Evolutionary conservation across 352 stramenopile species (phyloP).

Genomic region (Pythium dissimile): DNA sequence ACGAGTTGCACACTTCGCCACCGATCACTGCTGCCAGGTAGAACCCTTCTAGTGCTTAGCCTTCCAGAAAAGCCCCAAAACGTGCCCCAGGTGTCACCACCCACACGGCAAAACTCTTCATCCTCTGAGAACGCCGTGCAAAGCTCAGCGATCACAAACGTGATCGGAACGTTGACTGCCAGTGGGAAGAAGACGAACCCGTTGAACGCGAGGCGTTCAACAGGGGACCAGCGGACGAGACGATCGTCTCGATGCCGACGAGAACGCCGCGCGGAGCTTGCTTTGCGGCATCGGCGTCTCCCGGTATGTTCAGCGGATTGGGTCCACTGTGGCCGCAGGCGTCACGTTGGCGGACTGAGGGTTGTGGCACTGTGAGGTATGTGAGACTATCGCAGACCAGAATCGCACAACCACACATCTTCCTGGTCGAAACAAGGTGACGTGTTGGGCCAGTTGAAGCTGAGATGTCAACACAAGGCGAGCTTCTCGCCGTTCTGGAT

Average conservation of each 20-base stretch:
- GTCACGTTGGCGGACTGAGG: too few species aligned
- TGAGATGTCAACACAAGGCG: too few species aligned
- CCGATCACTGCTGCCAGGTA: conserved; percentile 83
- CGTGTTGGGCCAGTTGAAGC: too few species aligned
- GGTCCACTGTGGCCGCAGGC: too few species aligned
- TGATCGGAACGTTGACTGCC: conserved; percentile 79
- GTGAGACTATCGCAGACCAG: too few species aligned
- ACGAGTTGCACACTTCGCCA: conserved; percentile 78
- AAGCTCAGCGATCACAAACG: conserved; percentile 85
- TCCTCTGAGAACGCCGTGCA: conserved; percentile 78
- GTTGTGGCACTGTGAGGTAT: too few species aligned
- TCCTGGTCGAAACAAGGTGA: too few species aligned
- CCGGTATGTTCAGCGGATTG: background rate
- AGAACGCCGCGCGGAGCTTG: background rate
- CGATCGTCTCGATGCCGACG: conserved; percentile 2
- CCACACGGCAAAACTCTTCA: conserved; percentile 75
- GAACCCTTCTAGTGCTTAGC: conserved; percentile 88
- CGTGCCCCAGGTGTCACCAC: conserved; percentile 79
- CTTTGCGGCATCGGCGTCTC: background rate
- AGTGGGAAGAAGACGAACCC: conserved; percentile 74
- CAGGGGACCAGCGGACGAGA: conserved; percentile 28
- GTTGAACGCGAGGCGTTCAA: conserved; percentile 65
- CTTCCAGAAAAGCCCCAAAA: conserved; percentile 64
- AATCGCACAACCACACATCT: too few species aligned
- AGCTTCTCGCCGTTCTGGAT: too few species aligned